phyloP scores from a whole-genome alignment of 148 eudicot species.

The Fagopyrum homotropicum region DNA sequence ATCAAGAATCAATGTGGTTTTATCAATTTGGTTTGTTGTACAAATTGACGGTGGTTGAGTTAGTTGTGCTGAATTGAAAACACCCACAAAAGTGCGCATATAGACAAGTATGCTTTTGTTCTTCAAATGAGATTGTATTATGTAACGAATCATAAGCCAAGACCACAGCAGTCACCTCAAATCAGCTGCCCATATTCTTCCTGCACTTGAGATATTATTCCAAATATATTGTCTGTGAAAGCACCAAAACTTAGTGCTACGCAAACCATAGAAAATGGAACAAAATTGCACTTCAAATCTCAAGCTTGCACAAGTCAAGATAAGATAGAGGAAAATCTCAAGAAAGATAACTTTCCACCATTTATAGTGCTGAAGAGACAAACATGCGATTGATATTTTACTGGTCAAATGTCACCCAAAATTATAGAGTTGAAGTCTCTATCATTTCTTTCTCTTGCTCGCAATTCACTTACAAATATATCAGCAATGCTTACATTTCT shows the following conservation, averaged over 20 bases:
- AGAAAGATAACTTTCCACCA: neutral
- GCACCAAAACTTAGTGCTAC: neutral
- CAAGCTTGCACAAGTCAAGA: too few species aligned
- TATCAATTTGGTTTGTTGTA: too few species aligned
- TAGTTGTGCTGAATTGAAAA: neutral
- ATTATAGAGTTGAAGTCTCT: too few species aligned
- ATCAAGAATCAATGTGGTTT: too few species aligned
- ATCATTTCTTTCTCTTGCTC: neutral
- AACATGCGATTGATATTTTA: neutral
- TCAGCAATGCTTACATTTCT: neutral
- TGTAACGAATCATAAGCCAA: constrained; percentile 11
- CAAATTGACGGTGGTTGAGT: too few species aligned
- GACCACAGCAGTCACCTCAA: constrained; percentile 10
- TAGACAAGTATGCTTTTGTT: neutral
- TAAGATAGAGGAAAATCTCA: too few species aligned
- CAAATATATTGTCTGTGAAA: neutral
- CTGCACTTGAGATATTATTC: neutral
- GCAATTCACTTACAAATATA: neutral
- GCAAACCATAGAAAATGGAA: neutral
- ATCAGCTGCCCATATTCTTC: constrained; percentile 13
- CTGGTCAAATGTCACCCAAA: too few species aligned
- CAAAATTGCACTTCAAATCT: neutral
- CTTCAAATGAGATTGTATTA: neutral
- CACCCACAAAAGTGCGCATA: neutral
- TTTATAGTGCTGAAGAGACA: neutral